Evolutionary conservation across 1,284 basidiomycete genomes (phyloP).

Genomic region (Boletus smithii): DNA sequence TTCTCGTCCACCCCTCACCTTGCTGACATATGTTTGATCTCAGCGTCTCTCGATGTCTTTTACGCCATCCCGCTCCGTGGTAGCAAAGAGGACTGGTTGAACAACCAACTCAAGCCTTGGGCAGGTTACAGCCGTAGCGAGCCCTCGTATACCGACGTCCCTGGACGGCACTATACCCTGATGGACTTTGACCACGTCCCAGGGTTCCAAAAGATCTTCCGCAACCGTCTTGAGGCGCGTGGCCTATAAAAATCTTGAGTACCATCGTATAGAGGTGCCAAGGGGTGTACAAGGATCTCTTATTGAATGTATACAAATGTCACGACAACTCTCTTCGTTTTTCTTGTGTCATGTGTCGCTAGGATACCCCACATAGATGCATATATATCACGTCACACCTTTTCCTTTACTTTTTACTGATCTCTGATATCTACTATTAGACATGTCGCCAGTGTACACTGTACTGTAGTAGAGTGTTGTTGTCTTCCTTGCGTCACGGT

Average conservation of each 20-base stretch:
- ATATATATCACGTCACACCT: too few species aligned
- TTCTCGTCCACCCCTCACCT: fast-evolving
- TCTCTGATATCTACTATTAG: too few species aligned
- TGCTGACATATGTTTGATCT: background rate
- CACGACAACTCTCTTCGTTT: too few species aligned
- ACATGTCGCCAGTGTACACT: too few species aligned
- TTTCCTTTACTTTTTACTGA: too few species aligned
- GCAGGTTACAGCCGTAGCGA: constrained; percentile 24
- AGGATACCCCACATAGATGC: too few species aligned
- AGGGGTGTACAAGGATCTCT: too few species aligned
- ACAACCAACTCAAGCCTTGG: constrained; percentile 36
- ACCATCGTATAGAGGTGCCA: too few species aligned
- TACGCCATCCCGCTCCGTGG: constrained; percentile 33
- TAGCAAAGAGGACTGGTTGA: constrained; percentile 34
- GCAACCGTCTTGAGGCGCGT: constrained; percentile 29
- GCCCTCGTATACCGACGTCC: constrained; percentile 29
- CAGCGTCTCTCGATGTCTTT: constrained; percentile 28
- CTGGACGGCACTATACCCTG: constrained; percentile 33
- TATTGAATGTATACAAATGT: too few species aligned
- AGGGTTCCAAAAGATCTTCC: constrained; percentile 34
- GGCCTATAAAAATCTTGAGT: constrained; percentile 23
- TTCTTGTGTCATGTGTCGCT: too few species aligned
- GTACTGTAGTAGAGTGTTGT: too few species aligned
- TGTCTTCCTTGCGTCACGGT: too few species aligned
- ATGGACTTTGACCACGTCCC: constrained; percentile 36